Evolutionary conservation across 345 rosid species (phyloP).

Genomic region (Lumnitzera littorea): DNA sequence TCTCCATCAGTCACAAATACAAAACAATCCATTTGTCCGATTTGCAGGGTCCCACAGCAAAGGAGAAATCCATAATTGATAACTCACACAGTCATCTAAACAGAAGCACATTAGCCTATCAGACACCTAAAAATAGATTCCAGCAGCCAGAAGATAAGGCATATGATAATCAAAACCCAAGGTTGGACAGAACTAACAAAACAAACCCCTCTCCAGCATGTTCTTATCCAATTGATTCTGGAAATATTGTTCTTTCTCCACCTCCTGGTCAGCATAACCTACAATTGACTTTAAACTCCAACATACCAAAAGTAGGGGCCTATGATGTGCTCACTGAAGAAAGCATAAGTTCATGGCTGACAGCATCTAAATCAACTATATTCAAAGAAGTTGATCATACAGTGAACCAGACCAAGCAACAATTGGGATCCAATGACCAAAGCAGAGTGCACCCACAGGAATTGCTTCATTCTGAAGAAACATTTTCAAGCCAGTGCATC

Average conservation of each 20-base stretch:
- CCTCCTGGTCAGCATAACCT: slow-evolving; percentile 19
- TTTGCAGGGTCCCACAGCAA: slow-evolving; percentile 21
- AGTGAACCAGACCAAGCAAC: slow-evolving; percentile 17
- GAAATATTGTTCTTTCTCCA: slow-evolving; percentile 15
- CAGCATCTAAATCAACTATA: slow-evolving; percentile 23
- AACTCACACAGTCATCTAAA: slow-evolving; percentile 24
- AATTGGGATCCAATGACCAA: slow-evolving; percentile 12
- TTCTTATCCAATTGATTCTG: slow-evolving; percentile 24
- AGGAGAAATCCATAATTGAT: slow-evolving; percentile 30
- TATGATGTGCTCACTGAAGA: slow-evolving; percentile 34
- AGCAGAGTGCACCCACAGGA: slow-evolving; percentile 17
- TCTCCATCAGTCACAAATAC: slow-evolving; percentile 27
- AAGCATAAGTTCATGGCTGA: slow-evolving; percentile 34
- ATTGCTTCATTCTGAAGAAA: slow-evolving; percentile 16
- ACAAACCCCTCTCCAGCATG: slow-evolving; percentile 22
- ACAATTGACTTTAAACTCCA: slow-evolving; percentile 20
- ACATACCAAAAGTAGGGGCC: slow-evolving; percentile 23
- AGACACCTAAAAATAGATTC: slow-evolving; percentile 16
- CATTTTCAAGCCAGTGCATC: slow-evolving; percentile 8
- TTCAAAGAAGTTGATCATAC: slow-evolving; percentile 22
- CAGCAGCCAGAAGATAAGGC: slow-evolving; percentile 22
- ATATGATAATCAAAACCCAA: slow-evolving; percentile 22
- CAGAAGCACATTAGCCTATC: slow-evolving; percentile 25
- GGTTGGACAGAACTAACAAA: slow-evolving; percentile 17
- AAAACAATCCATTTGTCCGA: slow-evolving; percentile 19